phyloP scores from a whole-genome alignment of 192 early-diverging fungal genomes.

The Gorgonomyces haynaldii region DNA sequence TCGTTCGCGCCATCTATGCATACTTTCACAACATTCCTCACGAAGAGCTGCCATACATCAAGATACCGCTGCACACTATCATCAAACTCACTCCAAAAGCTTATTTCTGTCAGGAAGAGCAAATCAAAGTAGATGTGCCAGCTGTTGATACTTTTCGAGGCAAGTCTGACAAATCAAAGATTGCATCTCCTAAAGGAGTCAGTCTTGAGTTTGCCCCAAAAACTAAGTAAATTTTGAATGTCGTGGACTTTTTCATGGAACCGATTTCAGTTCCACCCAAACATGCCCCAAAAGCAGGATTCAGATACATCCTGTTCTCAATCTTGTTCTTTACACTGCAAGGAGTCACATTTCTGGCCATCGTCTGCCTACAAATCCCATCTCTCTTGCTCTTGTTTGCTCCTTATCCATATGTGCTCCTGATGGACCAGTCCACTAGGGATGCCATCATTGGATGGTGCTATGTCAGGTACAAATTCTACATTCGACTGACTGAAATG shows the following conservation, averaged over 20 bases:
- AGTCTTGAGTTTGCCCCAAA: no score
- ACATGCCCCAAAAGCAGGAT: no score
- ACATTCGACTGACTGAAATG: constrained; percentile 19
- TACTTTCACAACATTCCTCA: constrained; percentile 92
- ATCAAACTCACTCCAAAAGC: constrained; percentile 95
- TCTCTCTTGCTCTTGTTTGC: background rate
- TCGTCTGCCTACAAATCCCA: background rate
- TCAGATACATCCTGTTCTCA: no score
- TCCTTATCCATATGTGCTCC: constrained; percentile 1
- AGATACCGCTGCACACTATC: constrained; percentile 95
- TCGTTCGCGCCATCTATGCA: constrained; percentile 92
- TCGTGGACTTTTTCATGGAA: no score
- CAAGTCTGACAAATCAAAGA: no score
- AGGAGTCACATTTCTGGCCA: background rate
- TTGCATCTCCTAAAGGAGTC: no score
- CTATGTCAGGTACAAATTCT: constrained; percentile 16
- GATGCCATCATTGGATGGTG: background rate
- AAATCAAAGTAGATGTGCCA: constrained; percentile 81
- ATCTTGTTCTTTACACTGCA: no score
- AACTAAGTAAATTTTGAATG: background rate
- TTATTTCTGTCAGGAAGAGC: constrained; percentile 88
- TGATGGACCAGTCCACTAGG: background rate
- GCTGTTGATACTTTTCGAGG: constrained; percentile 93
- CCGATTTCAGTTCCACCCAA: no score
- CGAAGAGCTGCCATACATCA: constrained; percentile 95